Evolutionary conservation across 163 green algal genomes (phyloP).

Genomic region (Volvox carteri): DNA sequence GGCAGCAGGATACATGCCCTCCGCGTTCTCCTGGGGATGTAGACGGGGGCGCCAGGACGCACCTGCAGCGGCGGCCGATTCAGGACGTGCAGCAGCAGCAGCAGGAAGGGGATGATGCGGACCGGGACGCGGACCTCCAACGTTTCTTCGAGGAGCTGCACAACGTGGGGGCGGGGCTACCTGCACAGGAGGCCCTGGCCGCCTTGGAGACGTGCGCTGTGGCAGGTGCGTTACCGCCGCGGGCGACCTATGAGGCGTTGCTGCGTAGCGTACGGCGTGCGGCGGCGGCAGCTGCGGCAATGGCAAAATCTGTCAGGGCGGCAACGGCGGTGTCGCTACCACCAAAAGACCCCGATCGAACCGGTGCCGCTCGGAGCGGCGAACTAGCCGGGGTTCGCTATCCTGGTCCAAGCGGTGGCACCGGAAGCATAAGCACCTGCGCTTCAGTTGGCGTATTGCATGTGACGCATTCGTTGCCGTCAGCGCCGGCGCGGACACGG

Average conservation of each 20-base stretch:
- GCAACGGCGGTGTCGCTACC: too few relatives aligned
- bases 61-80: neutral
- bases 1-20: neutral
- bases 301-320: too few relatives aligned
- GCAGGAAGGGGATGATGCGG: neutral
- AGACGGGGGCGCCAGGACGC: neutral
- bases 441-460: neutral
- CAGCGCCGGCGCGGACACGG: neutral
- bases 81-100: neutral
- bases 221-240: conserved; percentile 27
- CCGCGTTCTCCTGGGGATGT: too few relatives aligned
- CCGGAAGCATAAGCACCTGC: neutral
- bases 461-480: neutral
- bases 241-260: conserved; percentile 9
- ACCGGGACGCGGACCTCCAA: neutral
- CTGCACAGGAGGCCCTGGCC: conserved; percentile 34
- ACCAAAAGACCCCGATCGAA: too few relatives aligned
- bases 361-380: too few relatives aligned
- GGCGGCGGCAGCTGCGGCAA: neutral
- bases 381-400: too few relatives aligned
- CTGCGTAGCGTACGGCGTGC: conserved; percentile 21
- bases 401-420: too few relatives aligned
- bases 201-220: conserved; percentile 45
- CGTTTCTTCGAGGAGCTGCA: conserved; percentile 47
- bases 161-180: neutral